Evolutionary conservation across 768 basidiomycete species (phyloP), one percentile per base, ranked within the genome.

Genomic region (Rhizopogon sp.): DNA sequence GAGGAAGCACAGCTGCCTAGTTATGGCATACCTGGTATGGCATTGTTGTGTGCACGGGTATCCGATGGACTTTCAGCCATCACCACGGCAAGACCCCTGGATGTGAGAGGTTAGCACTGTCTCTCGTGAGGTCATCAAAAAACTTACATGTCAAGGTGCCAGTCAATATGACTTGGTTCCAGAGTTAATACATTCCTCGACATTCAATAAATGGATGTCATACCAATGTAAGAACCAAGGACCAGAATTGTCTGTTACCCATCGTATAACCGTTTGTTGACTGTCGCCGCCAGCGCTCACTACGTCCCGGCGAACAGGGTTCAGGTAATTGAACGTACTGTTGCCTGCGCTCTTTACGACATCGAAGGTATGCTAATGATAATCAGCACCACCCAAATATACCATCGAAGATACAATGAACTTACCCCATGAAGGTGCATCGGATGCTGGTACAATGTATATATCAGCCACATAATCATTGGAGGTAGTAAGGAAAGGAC

Each of bases 271-370:
- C 31, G 75, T 74, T 14, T 61, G 61, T 28, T 65, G 60, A 1
- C 57, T 43, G 6, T 11, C 1, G 5, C 22, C 39, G 16, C 64
- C 66, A 3, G 70, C 64, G 49, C 54, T 63, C 6, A 79, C 71
- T 0, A 76, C 78, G 55, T 82, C 80, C 40, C 80, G 68, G 54
- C 74, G 67, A 43, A 76, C 74, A 0, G 88, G 87, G 64, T 88
- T 83, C 7, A 57, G 58, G 31, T 74, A 79, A 62, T 81, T 81
- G 59, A 69, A 71, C 0, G 43, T 54, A 3, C 53, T 52, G 40
- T 60, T 73, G 3, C 74, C 74, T 5, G 78, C 75, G 50, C 73
- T 74, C 46, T 73, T 64, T 22, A 79, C 64, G 20, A 80, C 79
- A 40, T 71, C 69, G 57, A 81, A 81, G 6, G 67, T 56, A 57